These are phyloP conservation scores for Heterobasidion occidentale DNA, from an alignment of 1,284 basidiomycete species.

Conservation along the genomic window DNA sequence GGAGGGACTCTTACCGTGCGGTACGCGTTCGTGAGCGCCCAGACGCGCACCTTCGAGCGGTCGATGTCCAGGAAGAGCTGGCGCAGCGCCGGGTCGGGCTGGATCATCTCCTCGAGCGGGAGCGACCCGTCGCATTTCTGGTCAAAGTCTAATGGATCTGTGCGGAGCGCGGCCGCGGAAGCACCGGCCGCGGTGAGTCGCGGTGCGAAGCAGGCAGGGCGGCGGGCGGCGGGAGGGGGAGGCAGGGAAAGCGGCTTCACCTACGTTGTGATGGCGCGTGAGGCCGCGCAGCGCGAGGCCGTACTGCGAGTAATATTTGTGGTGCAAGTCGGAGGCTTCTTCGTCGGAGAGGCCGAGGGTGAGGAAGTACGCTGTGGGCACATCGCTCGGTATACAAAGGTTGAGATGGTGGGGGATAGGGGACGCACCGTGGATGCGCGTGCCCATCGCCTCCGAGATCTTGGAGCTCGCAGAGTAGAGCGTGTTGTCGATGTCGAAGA, in stretches of 20 bases:
- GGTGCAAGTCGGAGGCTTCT: constrained; percentile 68
- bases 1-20: constrained; percentile 41
- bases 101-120: constrained; percentile 76
- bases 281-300: constrained; percentile 84
- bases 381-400: neutral
- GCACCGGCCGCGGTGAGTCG: too few relatives aligned
- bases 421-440: constrained; percentile 62
- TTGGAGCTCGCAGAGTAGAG: constrained; percentile 70
- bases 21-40: constrained; percentile 81
- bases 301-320: constrained; percentile 71
- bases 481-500: constrained; percentile 87
- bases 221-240: neutral
- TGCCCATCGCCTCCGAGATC: constrained; percentile 77
- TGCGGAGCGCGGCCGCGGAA: too few relatives aligned
- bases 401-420: neutral
- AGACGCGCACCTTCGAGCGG: constrained; percentile 68
- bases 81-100: constrained; percentile 54
- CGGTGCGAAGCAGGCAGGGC: neutral
- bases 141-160: constrained; percentile 86
- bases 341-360: constrained; percentile 59
- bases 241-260: constrained; percentile 29
- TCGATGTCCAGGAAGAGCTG: constrained; percentile 76
- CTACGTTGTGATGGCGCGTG: constrained; percentile 71
- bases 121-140: constrained; percentile 77
- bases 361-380: constrained; percentile 64